phyloP scores from a whole-genome alignment of 768 basidiomycete species.

The Boletus rufocinnamomeus region DNA sequence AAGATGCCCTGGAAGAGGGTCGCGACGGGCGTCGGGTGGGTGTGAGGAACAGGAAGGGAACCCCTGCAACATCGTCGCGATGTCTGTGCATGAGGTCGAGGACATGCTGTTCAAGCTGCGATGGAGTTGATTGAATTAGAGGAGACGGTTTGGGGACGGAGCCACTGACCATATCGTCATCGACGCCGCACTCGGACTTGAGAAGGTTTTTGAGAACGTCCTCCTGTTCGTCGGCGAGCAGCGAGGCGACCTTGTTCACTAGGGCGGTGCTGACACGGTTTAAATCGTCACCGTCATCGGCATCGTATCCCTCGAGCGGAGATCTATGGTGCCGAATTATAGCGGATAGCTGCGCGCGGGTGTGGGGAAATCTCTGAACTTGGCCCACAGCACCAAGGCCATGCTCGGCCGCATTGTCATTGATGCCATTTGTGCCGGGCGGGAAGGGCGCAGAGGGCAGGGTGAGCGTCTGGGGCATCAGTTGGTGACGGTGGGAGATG shows the following conservation, averaged over 20 bases:
- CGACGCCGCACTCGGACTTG: constrained; percentile 66
- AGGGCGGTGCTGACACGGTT: constrained; percentile 58
- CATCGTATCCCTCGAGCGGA: constrained; percentile 52
- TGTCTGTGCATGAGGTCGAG: constrained; percentile 96
- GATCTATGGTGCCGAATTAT: constrained; percentile 74
- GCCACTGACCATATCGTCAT: constrained; percentile 63
- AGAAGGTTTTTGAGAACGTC: constrained; percentile 80
- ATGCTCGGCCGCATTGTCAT: constrained; percentile 25
- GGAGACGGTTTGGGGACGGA: constrained; percentile 8
- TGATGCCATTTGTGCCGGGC: constrained; percentile 10
- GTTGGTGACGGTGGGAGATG: constrained; percentile 20
- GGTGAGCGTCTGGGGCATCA: constrained; percentile 30
- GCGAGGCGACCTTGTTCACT: constrained; percentile 67
- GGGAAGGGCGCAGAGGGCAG: constrained; percentile 21
- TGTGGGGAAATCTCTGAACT: constrained; percentile 69
- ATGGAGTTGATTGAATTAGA: constrained; percentile 23
- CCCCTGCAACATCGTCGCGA: constrained; percentile 79
- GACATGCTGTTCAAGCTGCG: constrained; percentile 82
- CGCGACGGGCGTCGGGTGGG: constrained; percentile 79
- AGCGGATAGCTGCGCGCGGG: constrained; percentile 74
- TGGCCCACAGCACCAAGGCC: constrained; percentile 19
- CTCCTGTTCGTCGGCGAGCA: constrained; percentile 82
- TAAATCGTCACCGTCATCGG: constrained; percentile 58
- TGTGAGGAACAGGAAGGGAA: constrained; percentile 81
- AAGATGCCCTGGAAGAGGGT: constrained; percentile 78